Conservation (phyloP, 345 rosid genomes). For the Brassica nigra region DNA sequence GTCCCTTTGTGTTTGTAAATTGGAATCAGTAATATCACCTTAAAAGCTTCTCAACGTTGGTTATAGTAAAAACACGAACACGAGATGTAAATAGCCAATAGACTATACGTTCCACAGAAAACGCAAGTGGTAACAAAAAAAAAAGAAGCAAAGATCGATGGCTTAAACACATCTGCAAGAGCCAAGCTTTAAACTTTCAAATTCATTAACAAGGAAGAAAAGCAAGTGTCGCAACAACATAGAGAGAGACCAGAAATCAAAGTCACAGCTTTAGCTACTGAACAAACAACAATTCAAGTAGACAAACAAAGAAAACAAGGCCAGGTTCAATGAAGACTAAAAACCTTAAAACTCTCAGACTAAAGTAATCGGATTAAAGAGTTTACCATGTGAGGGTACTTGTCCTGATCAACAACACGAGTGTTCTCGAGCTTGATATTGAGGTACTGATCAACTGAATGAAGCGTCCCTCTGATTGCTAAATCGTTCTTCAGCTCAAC, state of each 20-base stretch:
- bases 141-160: background rate
- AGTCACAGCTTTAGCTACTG: constrained; percentile 7
- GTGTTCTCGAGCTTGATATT: constrained; percentile 99
- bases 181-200: constrained; percentile 4
- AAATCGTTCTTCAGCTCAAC: constrained; percentile 98
- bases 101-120: background rate
- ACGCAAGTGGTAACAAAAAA: too few species aligned
- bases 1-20: background rate
- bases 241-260: background rate
- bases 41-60: background rate
- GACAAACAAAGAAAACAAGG: background rate
- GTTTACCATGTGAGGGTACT: constrained; percentile 96
- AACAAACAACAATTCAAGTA: constrained; percentile 8
- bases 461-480: constrained; percentile 98
- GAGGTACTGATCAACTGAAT: constrained; percentile 98
- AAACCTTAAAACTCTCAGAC: constrained; percentile 15
- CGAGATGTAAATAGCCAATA: background rate
- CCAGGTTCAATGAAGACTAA: background rate
- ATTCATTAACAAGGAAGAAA: constrained; percentile 8
- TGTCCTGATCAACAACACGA: constrained; percentile 98
- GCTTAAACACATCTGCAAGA: background rate
- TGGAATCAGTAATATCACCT: constrained; percentile 1
- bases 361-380: background rate
- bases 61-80: background rate
- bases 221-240: background rate